Percentiles rank a stretch among this genome's conserved stretches.
These are phyloP conservation scores for Tolypocladium amazonense DNA, from an alignment of 2,329 filamentous ascomycete genomes.

Conservation along the genomic window DNA sequence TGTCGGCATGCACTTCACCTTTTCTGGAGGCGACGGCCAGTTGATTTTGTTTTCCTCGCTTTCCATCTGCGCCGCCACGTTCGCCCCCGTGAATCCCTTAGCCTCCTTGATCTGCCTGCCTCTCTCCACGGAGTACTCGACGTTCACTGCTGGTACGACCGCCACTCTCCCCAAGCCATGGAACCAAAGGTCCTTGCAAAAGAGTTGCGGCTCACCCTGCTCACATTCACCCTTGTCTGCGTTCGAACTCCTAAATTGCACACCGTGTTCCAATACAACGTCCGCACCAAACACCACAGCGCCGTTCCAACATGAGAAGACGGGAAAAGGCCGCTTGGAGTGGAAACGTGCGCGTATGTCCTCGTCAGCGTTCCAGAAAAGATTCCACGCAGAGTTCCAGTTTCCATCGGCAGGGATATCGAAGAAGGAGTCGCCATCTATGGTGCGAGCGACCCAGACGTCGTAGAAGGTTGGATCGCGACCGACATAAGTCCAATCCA, in stretches of 20 bases:
- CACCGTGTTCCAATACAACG: neutral
- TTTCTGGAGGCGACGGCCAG: slow-evolving; percentile 23
- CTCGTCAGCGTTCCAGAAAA: slow-evolving; percentile 40
- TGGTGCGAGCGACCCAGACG: slow-evolving; percentile 41
- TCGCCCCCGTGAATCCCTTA: slow-evolving; percentile 33
- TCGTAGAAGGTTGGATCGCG: slow-evolving; percentile 43
- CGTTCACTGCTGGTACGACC: slow-evolving; percentile 42
- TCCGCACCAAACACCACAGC: slow-evolving; percentile 13
- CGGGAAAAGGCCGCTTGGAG: slow-evolving; percentile 39
- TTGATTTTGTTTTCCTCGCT: neutral
- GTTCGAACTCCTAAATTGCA: neutral
- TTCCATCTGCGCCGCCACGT: slow-evolving; percentile 2
- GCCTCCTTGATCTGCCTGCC: slow-evolving; percentile 33
- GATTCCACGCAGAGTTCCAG: slow-evolving; percentile 36
- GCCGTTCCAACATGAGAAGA: slow-evolving; percentile 53
- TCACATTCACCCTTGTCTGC: slow-evolving; percentile 21
- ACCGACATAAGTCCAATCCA: slow-evolving; percentile 44
- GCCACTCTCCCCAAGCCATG: slow-evolving; percentile 40
- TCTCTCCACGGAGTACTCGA: slow-evolving; percentile 41
- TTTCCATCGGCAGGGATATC: slow-evolving; percentile 36
- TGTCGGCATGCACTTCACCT: slow-evolving; percentile 36
- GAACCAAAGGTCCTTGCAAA: slow-evolving; percentile 48
- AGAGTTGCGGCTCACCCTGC: slow-evolving; percentile 43
- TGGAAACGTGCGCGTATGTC: slow-evolving; percentile 21
- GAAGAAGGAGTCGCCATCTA: slow-evolving; percentile 46